Conservation (phyloP, 2,329 filamentous ascomycete species). For the Ascochyta clinopodiicola region DNA sequence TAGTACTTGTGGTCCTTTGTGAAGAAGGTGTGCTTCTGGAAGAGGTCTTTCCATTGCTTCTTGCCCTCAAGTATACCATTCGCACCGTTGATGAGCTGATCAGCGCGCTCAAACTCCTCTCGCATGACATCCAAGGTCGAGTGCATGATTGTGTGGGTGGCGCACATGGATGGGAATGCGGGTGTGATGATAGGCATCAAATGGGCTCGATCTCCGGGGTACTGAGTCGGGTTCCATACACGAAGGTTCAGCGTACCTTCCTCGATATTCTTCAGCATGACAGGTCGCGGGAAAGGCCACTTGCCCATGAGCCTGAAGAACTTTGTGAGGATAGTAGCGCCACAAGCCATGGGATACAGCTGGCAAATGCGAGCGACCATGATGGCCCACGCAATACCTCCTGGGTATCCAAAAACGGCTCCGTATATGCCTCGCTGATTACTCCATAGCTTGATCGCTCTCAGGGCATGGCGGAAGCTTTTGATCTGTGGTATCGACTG, state of each 20-base stretch:
- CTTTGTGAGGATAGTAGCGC: conserved; percentile 86
- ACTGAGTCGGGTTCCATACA: conserved; percentile 93
- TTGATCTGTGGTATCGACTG: conserved; percentile 86
- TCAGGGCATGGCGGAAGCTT: conserved; percentile 85
- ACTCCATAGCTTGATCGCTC: conserved; percentile 96
- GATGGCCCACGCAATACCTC: conserved; percentile 98
- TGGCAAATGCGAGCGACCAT: conserved; percentile 95
- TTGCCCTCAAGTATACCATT: conserved; percentile 80
- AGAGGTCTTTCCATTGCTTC: conserved; percentile 84
- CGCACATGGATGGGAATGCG: conserved; percentile 96
- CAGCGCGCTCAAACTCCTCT: conserved; percentile 78
- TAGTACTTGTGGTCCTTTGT: conserved; percentile 95
- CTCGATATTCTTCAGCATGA: conserved; percentile 87
- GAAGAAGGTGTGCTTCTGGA: conserved; percentile 91
- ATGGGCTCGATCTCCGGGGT: conserved; percentile 81
- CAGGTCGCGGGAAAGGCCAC: conserved; percentile 95
- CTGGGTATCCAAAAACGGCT: conserved; percentile 95
- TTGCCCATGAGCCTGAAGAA: conserved; percentile 92
- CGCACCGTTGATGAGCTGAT: conserved; percentile 76
- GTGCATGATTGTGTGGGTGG: conserved; percentile 89
- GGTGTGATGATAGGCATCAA: conserved; percentile 99
- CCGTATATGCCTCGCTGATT: conserved; percentile 91
- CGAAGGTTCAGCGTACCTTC: conserved; percentile 79
- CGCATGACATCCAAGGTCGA: conserved; percentile 87
- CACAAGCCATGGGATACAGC: conserved; percentile 90